Percentiles rank a stretch among this genome's conserved stretches.
Conservation (phyloP, 2,329 filamentous ascomycete species). For the Cladosporium sp. region DNA sequence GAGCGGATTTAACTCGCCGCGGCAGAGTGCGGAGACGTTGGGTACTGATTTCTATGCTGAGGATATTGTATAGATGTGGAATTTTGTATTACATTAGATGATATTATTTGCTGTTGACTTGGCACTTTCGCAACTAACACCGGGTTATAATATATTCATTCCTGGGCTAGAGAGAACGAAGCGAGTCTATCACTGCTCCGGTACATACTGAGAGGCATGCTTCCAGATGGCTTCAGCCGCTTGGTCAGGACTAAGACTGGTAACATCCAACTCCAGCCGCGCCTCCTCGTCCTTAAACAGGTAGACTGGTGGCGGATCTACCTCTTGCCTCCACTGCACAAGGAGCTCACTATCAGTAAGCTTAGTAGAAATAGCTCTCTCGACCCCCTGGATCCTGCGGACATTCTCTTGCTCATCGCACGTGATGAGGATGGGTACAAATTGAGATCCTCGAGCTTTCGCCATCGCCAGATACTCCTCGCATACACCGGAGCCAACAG, state of each 20-base stretch:
- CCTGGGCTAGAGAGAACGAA: no score
- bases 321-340: neutral
- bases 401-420: neutral
- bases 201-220: neutral
- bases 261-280: neutral
- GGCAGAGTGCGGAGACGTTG: neutral
- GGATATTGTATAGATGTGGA: neutral
- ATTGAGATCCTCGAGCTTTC: neutral
- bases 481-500: neutral
- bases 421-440: neutral
- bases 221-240: neutral
- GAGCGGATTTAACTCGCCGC: neutral
- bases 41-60: neutral
- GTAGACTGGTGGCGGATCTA: neutral
- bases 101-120: neutral
- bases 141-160: no score
- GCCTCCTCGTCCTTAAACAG: neutral
- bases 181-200: neutral
- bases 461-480: neutral
- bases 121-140: no score
- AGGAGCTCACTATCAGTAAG: neutral
- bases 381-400: neutral
- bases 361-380: neutral
- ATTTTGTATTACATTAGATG: neutral
- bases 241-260: neutral